phyloP scores from a whole-genome alignment of 306 rosid genomes.

The Amphicarpaea edgeworthii region DNA sequence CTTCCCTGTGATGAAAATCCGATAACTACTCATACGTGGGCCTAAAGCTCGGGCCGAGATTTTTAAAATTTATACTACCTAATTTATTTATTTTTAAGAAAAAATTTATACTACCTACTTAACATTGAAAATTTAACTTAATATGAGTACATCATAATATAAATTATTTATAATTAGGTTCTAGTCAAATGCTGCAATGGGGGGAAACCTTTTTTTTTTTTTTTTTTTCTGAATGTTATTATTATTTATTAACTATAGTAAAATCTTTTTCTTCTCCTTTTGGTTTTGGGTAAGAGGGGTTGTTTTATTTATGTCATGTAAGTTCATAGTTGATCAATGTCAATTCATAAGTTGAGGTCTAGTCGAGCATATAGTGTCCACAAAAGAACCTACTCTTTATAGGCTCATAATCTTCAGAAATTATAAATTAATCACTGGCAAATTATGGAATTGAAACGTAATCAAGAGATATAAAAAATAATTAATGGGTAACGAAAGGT shows the following conservation, averaged over 20 bases:
- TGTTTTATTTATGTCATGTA: neutral
- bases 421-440: constrained; percentile 29
- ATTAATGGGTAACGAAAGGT: too few species aligned
- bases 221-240: too few species aligned
- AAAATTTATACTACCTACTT: too few species aligned
- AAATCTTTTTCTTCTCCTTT: neutral
- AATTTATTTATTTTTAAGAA: too few species aligned
- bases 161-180: neutral
- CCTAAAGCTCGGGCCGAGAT: too few species aligned
- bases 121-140: neutral
- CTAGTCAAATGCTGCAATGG: neutral
- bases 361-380: too few species aligned
- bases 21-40: too few species aligned
- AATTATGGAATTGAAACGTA: constrained; percentile 35
- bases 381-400: neutral
- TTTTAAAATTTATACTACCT: too few species aligned
- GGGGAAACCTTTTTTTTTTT: neutral
- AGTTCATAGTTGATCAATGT: neutral
- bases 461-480: neutral
- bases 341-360: too few species aligned
- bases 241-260: neutral
- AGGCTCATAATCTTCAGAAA: constrained; percentile 15
- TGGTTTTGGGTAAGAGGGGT: neutral
- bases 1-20: too few species aligned
- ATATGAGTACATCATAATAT: neutral